Conservation (phyloP, 2,329 filamentous ascomycete genomes). For the Rhytidhysteron rufulum region DNA sequence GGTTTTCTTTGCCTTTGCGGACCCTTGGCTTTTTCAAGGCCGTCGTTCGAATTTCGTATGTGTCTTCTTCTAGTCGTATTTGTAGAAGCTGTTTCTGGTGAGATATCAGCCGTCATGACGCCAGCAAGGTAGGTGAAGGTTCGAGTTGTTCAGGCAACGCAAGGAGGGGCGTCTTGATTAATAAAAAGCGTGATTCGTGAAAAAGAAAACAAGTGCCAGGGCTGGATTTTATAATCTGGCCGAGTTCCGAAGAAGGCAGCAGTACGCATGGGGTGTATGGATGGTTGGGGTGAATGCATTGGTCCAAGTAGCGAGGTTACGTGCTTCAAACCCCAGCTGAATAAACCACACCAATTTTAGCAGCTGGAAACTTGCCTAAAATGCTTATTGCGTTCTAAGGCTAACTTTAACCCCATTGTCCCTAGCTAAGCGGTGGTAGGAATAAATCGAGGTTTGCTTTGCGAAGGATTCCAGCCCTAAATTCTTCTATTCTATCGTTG, state of each 20-base stretch:
- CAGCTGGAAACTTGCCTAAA: background rate
- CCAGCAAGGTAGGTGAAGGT: background rate
- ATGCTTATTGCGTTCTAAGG: no score
- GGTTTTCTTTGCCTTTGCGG: slow-evolving; percentile 27
- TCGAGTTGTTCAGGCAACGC: background rate
- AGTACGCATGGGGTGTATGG: slow-evolving; percentile 11
- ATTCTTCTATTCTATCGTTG: no score
- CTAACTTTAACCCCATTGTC: no score
- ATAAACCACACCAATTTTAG: slow-evolving; percentile 1
- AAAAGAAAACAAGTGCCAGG: slow-evolving; percentile 3
- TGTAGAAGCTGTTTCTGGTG: slow-evolving; percentile 11
- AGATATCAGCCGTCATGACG: background rate
- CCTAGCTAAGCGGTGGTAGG: no score
- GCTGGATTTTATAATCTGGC: background rate
- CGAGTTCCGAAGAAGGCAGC: background rate
- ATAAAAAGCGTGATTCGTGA: slow-evolving; percentile 16
- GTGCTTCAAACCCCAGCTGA: background rate
- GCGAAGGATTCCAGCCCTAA: no score
- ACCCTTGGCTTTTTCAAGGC: background rate
- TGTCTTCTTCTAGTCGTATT: background rate
- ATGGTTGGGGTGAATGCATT: slow-evolving; percentile 21
- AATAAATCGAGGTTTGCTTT: no score
- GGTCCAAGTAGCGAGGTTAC: no score
- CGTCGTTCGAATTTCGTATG: background rate
- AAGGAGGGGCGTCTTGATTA: slow-evolving; percentile 10